A percentile compares a stretch with the other conserved stretches of the same genome.
phyloP scores from a whole-genome alignment of 495 filamentous ascomycete genomes.

The Talaromyces liani region DNA sequence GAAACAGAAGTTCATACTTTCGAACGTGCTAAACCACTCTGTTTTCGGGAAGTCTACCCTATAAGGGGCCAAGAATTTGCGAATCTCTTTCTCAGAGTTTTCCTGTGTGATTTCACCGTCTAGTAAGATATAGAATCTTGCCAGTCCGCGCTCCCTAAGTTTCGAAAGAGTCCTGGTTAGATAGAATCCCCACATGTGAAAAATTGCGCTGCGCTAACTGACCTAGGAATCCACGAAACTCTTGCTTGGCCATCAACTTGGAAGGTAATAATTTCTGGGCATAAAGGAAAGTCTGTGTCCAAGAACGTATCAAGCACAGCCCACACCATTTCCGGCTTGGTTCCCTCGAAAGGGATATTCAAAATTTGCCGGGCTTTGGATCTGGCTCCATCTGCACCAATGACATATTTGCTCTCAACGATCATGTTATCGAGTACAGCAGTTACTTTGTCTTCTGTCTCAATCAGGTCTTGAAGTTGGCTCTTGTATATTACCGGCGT shows the following conservation, averaged over 20 bases:
- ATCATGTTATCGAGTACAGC: not conserved
- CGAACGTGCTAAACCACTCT: slow-evolving; percentile 5
- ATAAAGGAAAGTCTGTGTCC: not conserved
- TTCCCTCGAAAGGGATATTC: slow-evolving; percentile 2
- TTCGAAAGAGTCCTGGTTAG: not conserved
- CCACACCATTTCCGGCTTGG: slow-evolving; percentile 5
- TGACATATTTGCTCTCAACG: not conserved
- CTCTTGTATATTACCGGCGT: not conserved
- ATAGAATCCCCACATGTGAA: not conserved
- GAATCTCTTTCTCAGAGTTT: not conserved
- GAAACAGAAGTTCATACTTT: not conserved
- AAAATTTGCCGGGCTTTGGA: not conserved
- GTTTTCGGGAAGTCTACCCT: not conserved
- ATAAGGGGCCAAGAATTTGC: not conserved
- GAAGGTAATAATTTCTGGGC: slow-evolving; percentile 3
- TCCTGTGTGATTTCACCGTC: slow-evolving; percentile 1
- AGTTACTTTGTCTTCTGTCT: not conserved
- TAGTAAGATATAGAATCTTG: slow-evolving; percentile 1
- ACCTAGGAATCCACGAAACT: not conserved
- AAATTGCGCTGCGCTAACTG: not conserved
- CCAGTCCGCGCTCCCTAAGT: not conserved
- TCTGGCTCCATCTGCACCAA: slow-evolving; percentile 1
- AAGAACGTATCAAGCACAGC: slow-evolving; percentile 1
- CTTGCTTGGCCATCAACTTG: not conserved
- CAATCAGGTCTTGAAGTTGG: not conserved